Evolutionary conservation across 2,329 filamentous ascomycete genomes (phyloP), one percentile per base, ranked within the genome.

Genomic region (Exophiala mesophila): DNA sequence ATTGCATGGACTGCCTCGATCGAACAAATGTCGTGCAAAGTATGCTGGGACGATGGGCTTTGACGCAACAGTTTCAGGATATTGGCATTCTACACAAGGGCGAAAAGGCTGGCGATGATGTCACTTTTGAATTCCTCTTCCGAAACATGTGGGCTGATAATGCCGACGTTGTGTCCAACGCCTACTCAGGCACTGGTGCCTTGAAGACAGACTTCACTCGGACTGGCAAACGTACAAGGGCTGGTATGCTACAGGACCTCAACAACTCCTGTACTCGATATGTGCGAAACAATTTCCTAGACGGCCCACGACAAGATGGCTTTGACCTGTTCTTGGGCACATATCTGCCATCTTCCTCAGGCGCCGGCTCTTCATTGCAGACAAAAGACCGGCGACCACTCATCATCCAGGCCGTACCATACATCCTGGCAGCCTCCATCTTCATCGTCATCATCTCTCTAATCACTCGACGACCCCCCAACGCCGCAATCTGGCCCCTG

Each of bases 1-100:
- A 98, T 64, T 98, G 92, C 69, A 98, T 98, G 92, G 92, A 98
- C 66, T 98, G 94, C 55, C 77, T 98, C 10, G 92, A 98, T 65
- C 85, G 92, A 39, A 98, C 92, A 39, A 98, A 98, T 57, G 89
- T 98, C 5, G 88, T 98, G 3, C 92, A 98, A 67, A 94, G 88
- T 63, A 95, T 97, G 85, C 78, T 98, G 45, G 92, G 86, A 7
- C 83, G 90, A 38, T 89, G 82, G 77, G 85, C 87, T 10, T 72
- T 98, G 29, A 89, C 89, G 49, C 83, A 88, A 52, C 92, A 95
- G 71, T 80, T 98, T 44, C 77, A 82, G 50, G 90, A 97, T 56
- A 70, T 88, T 3, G 89, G 89, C 24, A 70, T 96, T 38, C 77
- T 97, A 56, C 67, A 77, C 39, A 77, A 79, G 18, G 88, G 88